These are phyloP conservation scores for Staphylotrichum tortipilum DNA, from an alignment of 495 filamentous ascomycete genomes.

Conservation along the genomic window DNA sequence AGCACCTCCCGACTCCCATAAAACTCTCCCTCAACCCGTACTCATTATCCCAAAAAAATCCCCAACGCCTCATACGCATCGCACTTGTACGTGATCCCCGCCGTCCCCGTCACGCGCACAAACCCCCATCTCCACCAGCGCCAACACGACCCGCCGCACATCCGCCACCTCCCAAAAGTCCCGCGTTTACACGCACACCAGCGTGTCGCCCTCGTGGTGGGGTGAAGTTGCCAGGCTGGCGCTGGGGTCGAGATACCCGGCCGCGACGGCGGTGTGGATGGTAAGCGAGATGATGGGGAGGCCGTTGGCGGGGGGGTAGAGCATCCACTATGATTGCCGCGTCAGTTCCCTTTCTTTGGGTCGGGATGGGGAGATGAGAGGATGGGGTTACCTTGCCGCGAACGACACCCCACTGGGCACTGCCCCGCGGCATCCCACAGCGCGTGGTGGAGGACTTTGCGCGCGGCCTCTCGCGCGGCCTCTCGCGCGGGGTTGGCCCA, in stretches of 20 bases:
- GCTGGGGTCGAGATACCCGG: too few relatives aligned
- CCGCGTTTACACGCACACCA: slow-evolving; percentile 3
- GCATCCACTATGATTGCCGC: slow-evolving; percentile 7
- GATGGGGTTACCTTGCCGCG: too few relatives aligned
- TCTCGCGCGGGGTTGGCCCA: too few relatives aligned
- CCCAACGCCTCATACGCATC: slow-evolving; percentile 2
- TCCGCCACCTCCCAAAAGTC: slow-evolving; percentile 1
- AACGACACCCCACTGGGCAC: too few relatives aligned
- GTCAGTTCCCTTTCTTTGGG: too few relatives aligned
- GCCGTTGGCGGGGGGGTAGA: too few relatives aligned
- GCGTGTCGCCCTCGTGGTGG: neutral
- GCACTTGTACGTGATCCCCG: slow-evolving; percentile 2
- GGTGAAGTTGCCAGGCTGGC: neutral
- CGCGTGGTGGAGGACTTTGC: too few relatives aligned
- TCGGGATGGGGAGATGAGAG: too few relatives aligned
- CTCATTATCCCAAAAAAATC: neutral
- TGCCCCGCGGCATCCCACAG: too few relatives aligned
- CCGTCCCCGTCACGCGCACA: neutral
- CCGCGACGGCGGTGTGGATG: too few relatives aligned
- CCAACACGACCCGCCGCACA: neutral
- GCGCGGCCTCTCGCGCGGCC: too few relatives aligned
- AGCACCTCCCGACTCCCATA: neutral
- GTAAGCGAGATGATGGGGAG: too few relatives aligned
- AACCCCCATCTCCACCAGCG: neutral
- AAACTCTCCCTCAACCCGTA: neutral